Evolutionary conservation across 148 eudicot genomes (phyloP), one percentile per base, ranked within the genome.

Genomic region (Arbutus unedo): DNA sequence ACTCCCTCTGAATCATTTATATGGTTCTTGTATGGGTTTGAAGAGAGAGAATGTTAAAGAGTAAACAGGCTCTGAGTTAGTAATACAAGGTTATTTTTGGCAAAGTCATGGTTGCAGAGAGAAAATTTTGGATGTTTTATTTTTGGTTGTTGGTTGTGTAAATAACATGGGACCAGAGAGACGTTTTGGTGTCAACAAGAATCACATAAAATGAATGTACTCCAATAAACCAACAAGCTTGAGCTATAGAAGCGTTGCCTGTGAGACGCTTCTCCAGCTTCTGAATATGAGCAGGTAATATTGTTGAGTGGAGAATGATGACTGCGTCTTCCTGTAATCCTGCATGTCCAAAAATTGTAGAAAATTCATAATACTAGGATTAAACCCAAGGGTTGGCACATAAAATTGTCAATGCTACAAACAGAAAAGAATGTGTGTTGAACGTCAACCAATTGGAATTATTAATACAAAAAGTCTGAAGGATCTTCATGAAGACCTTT

Each of bases 251-350:
- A 66, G 44, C 71, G 31, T 80, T 87, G 76, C 98, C 98, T 88
- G 90, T 83, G 64, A 95, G 90, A 84, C 64, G 86, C 71, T 87
- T 91, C 88, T 91, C 95, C 84, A 93, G 82, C 84, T 88, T 90
- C 89, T 93, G 93, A 75, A 95, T 89, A 66, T 90, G 84, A 72
- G 85, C 84, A 71, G 89, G 91, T 64, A 76, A 74, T 83, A 86
- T 74, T 70, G 82, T 84, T 21, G 98, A 85, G 78, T 81, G 93
- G 74, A 95, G 87, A 86, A 95, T 85, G 56, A 95, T 82, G 66
- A 88, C 84, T 6, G 88, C 82, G 82, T 93, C 95, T 84, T 91
- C 90, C 53, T 70, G 85, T 86, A 93, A 85, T 48, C 91, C 98
- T 95, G 92, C 83, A 85, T 15, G 72, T 75, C 82, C 62, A 76